phyloP scores from a whole-genome alignment of 768 basidiomycete species.

The Tubosaeta sp. region DNA sequence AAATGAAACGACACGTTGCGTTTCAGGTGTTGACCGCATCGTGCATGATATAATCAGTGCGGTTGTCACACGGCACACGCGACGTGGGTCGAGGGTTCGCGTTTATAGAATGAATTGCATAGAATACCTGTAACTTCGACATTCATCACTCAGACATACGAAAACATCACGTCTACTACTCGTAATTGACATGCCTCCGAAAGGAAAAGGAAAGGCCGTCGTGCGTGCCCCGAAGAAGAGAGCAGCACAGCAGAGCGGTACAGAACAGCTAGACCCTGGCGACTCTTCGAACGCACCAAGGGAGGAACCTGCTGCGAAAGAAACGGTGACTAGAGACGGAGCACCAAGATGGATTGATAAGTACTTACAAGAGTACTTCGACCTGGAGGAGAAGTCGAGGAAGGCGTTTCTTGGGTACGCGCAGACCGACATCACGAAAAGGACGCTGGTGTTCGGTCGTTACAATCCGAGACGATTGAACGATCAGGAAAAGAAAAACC shows the following conservation, averaged over 20 bases:
- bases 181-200: background rate
- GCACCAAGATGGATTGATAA: background rate
- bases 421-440: background rate
- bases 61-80: background rate
- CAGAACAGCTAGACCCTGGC: too few relatives aligned
- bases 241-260: too few relatives aligned
- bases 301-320: too few relatives aligned
- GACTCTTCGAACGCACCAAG: too few relatives aligned
- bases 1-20: too few relatives aligned
- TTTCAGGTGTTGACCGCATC: too few relatives aligned
- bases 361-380: background rate
- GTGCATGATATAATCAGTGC: too few relatives aligned
- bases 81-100: too few relatives aligned
- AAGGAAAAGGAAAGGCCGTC: background rate
- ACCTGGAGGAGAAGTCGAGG: background rate
- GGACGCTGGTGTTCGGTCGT: background rate
- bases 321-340: background rate
- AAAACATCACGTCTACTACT: too few relatives aligned
- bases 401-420: background rate
- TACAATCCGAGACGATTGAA: background rate
- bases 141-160: too few relatives aligned
- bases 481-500: background rate
- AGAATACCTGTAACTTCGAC: too few relatives aligned
- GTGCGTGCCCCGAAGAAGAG: background rate
- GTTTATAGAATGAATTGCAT: too few relatives aligned